These are phyloP conservation scores for Sisymbrium altissimum DNA, from an alignment of 345 rosid genomes.

Conservation along the genomic window DNA sequence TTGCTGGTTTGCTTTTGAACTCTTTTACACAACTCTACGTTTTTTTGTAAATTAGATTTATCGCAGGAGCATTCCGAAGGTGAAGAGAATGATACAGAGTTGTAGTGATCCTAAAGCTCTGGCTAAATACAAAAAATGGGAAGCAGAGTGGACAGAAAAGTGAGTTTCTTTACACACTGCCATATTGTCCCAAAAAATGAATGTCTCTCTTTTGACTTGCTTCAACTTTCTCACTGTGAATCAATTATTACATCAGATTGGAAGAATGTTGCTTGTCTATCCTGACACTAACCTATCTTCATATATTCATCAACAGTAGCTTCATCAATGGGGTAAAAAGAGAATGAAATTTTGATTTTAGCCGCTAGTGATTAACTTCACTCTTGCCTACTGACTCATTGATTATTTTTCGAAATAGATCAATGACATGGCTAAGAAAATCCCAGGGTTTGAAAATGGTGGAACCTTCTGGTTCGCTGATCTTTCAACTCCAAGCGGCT, in stretches of 20 bases:
- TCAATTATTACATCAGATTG: conserved; percentile 23
- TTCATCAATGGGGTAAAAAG: conserved; percentile 47
- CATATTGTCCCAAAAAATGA: not conserved
- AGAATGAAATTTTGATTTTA: no score
- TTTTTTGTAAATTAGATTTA: not conserved
- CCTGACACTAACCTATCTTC: conserved; percentile 33
- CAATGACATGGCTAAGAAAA: conserved; percentile 50
- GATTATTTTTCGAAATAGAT: conserved; percentile 32
- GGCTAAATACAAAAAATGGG: not conserved
- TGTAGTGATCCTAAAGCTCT: not conserved
- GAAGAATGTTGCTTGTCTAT: conserved; percentile 32
- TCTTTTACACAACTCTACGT: no score
- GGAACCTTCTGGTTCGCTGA: no score
- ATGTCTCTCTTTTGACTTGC: not conserved
- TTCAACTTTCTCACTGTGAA: not conserved
- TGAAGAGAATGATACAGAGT: not conserved
- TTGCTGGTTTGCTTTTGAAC: no score
- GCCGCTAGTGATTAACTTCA: no score
- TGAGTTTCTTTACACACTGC: not conserved
- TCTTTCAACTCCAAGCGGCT: no score
- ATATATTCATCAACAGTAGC: conserved; percentile 42
- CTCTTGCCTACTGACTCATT: not conserved
- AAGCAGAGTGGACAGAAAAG: not conserved
- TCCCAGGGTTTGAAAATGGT: conserved; percentile 18
- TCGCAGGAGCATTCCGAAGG: not conserved